Evolutionary conservation across 768 basidiomycete species (phyloP).

Genomic region (Auricularia sp.): DNA sequence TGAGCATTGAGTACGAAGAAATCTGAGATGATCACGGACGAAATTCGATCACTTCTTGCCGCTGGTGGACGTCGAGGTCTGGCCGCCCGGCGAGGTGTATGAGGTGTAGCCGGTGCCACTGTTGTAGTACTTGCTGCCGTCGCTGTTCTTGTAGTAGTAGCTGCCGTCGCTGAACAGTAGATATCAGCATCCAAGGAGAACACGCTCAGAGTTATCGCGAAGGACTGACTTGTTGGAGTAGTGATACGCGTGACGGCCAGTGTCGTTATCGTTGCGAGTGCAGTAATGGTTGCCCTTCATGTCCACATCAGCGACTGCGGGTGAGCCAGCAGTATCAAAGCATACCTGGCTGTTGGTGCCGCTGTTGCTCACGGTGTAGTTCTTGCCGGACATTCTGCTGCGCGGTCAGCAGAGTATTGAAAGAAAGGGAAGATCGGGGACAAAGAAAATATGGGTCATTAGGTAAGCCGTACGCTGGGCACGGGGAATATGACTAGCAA

Average conservation of each 20-base stretch:
- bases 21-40: too few relatives aligned
- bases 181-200: neutral
- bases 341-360: neutral
- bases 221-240: neutral
- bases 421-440: neutral
- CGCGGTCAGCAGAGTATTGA: neutral
- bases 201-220: neutral
- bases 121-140: slow-evolving; percentile 31
- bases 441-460: neutral
- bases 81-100: slow-evolving; percentile 40
- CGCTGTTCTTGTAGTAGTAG: neutral
- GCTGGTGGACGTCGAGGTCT: slow-evolving; percentile 12
- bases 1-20: too few relatives aligned
- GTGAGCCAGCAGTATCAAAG: neutral
- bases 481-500: neutral
- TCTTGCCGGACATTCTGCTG: neutral
- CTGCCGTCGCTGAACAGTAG: neutral
- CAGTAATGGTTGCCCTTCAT: slow-evolving; percentile 1
- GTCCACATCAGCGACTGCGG: neutral
- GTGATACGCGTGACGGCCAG: neutral
- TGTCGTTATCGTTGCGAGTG: neutral
- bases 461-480: neutral
- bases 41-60: neutral
- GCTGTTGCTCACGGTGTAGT: neutral
- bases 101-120: slow-evolving; percentile 34